Evolutionary conservation across 768 basidiomycete species (phyloP).

Genomic region (Lactifluus hygrophoroides): DNA sequence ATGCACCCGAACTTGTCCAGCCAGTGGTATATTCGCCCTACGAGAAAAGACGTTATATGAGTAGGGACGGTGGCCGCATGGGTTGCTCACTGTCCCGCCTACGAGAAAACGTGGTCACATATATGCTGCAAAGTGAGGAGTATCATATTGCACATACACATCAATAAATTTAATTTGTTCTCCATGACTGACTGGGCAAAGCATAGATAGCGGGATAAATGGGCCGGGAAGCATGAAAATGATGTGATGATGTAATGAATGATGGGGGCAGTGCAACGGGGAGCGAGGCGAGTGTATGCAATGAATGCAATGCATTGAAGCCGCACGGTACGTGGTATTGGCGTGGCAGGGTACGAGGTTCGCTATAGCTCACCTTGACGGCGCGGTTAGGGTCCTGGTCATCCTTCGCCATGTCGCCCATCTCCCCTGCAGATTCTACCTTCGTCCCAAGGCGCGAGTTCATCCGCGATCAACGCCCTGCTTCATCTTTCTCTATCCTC

Average conservation of each 20-base stretch:
- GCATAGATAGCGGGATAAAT: background rate
- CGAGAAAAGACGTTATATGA: background rate
- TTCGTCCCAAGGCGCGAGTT: slow-evolving; percentile 71
- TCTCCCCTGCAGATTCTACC: slow-evolving; percentile 35
- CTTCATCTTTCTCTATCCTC: slow-evolving; percentile 59
- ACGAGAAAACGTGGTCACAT: slow-evolving; percentile 18
- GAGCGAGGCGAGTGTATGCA: background rate
- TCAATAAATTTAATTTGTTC: slow-evolving; percentile 50
- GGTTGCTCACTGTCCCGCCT: slow-evolving; percentile 41
- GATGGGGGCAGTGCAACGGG: background rate
- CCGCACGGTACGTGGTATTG: slow-evolving; percentile 12
- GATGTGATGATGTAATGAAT: background rate
- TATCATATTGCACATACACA: slow-evolving; percentile 49
- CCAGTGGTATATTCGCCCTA: slow-evolving; percentile 92
- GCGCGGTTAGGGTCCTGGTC: slow-evolving; percentile 18
- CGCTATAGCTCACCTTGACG: slow-evolving; percentile 2
- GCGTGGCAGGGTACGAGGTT: slow-evolving; percentile 13
- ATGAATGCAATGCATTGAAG: background rate
- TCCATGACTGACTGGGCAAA: background rate
- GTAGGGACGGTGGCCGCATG: background rate
- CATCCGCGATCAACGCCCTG: slow-evolving; percentile 45
- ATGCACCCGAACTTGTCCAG: slow-evolving; percentile 87
- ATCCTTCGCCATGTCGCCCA: slow-evolving; percentile 12
- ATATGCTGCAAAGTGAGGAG: slow-evolving; percentile 1
- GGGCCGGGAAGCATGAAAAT: background rate